phyloP scores from a whole-genome alignment of 495 filamentous ascomycete genomes.

The Rhizodiscina lignyota region DNA sequence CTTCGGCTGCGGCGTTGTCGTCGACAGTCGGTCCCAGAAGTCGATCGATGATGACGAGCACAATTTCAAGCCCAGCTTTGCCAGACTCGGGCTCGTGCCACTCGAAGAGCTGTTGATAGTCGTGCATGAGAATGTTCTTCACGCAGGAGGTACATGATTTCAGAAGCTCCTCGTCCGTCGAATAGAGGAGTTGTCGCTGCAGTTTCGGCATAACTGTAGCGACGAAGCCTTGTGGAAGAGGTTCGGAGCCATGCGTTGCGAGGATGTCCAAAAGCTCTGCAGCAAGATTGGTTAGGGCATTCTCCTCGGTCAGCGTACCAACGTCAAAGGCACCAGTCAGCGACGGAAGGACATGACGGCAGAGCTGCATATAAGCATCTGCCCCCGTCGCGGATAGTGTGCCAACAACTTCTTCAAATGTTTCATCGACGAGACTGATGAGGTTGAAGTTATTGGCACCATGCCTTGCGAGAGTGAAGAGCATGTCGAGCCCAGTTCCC shows the following conservation, averaged over 20 bases:
- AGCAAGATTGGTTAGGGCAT: conserved; percentile 67
- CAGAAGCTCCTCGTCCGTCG: conserved; percentile 69
- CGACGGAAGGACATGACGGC: conserved; percentile 72
- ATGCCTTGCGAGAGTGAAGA: conserved; percentile 78
- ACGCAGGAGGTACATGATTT: conserved; percentile 73
- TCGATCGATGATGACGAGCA: conserved; percentile 84
- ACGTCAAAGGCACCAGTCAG: conserved; percentile 80
- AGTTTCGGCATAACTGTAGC: conserved; percentile 74
- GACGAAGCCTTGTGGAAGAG: conserved; percentile 75
- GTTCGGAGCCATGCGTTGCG: conserved; percentile 61
- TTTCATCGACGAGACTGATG: conserved; percentile 64
- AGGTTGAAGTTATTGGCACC: conserved; percentile 80
- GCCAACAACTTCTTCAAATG: conserved; percentile 72
- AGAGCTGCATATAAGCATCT: conserved; percentile 65
- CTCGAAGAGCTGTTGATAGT: conserved; percentile 67
- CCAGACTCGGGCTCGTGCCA: conserved; percentile 58
- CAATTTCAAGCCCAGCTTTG: conserved; percentile 74
- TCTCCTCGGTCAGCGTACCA: conserved; percentile 66
- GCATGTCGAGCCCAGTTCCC: conserved; percentile 52
- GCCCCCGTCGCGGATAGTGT: conserved; percentile 42
- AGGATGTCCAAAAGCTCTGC: conserved; percentile 70
- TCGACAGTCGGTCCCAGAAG: conserved; percentile 65
- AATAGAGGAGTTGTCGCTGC: conserved; percentile 59
- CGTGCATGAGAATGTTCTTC: conserved; percentile 74
- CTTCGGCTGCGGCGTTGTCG: conserved; percentile 86